phyloP scores from a whole-genome alignment of 2,329 filamentous ascomycete species.

The Niveomyces coronatus region DNA sequence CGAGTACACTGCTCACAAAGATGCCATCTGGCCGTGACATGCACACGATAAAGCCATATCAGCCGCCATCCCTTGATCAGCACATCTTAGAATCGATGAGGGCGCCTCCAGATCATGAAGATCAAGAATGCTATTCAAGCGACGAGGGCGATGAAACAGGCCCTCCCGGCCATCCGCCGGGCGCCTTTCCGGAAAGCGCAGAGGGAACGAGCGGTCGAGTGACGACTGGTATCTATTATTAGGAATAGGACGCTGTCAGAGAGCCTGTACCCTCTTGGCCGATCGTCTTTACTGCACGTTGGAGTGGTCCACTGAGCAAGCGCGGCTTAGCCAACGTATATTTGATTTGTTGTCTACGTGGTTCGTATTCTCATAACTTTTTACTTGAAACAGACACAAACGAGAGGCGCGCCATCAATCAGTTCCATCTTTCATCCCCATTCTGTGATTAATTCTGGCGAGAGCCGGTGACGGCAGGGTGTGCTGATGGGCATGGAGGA shows the following conservation, averaged over 20 bases:
- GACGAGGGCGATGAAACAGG: conserved; percentile 28
- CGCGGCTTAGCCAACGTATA: no score
- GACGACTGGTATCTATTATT: conserved; percentile 30
- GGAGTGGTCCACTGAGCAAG: no score
- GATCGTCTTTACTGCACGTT: no score
- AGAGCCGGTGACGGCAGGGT: not conserved
- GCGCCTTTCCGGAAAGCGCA: conserved; percentile 40
- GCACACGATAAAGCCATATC: conserved; percentile 59
- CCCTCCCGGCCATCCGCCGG: conserved; percentile 27
- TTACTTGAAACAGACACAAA: no score
- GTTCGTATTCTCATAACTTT: no score
- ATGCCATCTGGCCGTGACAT: conserved; percentile 88
- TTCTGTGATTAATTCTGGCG: no score
- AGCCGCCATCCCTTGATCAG: conserved; percentile 53
- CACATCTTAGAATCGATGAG: conserved; percentile 54
- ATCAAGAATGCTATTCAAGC: conserved; percentile 24
- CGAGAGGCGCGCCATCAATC: no score
- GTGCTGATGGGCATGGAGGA: conserved; percentile 11
- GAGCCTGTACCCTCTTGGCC: no score
- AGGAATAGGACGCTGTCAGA: conserved; percentile 8
- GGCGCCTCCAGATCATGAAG: conserved; percentile 23
- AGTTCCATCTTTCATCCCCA: no score
- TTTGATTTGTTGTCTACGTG: no score
- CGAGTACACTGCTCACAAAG: conserved; percentile 59
- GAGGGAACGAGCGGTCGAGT: conserved; percentile 25